phyloP scores from a whole-genome alignment of 1,139 yeast genomes.

The Meyerozyma sp. region DNA sequence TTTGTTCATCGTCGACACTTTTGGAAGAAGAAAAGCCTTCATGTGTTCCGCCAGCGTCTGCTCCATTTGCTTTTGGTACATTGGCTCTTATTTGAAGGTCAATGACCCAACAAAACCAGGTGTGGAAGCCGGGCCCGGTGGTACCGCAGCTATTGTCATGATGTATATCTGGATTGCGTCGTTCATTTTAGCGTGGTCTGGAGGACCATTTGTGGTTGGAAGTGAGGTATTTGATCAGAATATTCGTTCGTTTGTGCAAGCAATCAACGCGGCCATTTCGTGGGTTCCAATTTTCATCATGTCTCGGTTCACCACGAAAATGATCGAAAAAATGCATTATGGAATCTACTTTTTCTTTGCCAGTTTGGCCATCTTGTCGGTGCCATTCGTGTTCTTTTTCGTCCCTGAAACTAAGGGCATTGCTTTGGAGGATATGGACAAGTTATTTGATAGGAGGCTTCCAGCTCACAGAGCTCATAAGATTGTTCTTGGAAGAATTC shows the following conservation, averaged over 20 bases:
- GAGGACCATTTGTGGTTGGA: slow-evolving; percentile 42
- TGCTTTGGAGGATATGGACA: slow-evolving; percentile 42
- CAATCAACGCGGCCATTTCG: slow-evolving; percentile 38
- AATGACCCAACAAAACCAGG: slow-evolving; percentile 36
- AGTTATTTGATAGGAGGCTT: slow-evolving; percentile 23
- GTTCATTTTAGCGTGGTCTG: slow-evolving; percentile 40
- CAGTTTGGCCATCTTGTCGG: slow-evolving; percentile 22
- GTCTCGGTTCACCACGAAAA: slow-evolving; percentile 34
- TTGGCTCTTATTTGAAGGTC: slow-evolving; percentile 35
- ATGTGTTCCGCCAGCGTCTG: slow-evolving; percentile 34
- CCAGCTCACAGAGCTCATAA: slow-evolving; percentile 28
- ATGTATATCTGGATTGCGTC: slow-evolving; percentile 43
- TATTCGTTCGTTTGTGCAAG: slow-evolving; percentile 38
- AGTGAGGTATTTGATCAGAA: slow-evolving; percentile 39
- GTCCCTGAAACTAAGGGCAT: slow-evolving; percentile 39
- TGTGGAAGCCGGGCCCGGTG: slow-evolving; percentile 35
- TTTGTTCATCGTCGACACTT: slow-evolving; percentile 31
- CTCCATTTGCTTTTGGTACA: slow-evolving; percentile 38
- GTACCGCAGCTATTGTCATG: slow-evolving; percentile 38
- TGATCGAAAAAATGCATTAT: slow-evolving; percentile 35
- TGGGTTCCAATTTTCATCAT: slow-evolving; percentile 41
- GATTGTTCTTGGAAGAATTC: slow-evolving; percentile 17
- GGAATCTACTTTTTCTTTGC: slow-evolving; percentile 42
- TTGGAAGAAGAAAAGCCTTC: slow-evolving; percentile 36
- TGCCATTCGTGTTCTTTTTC: slow-evolving; percentile 33